Base-by-base conservation (phyloP, 371 early-diverging fungal genomes). In the Lichtheimia corymbifera region DNA sequence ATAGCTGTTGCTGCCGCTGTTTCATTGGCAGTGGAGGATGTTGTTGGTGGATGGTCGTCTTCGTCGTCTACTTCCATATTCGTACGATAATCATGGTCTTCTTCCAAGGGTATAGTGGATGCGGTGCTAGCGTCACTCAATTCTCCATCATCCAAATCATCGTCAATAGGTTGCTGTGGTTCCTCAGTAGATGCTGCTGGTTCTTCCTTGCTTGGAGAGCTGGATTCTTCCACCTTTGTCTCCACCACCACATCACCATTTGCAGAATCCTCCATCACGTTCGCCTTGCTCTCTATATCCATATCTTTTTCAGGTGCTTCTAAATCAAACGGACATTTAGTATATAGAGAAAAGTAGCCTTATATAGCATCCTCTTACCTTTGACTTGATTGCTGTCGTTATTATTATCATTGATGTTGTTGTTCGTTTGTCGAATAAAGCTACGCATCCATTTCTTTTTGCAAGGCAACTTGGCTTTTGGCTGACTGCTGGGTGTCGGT, bases 41-140 rank as follows among this genome's bases (percentile, higher is more conserved):
- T 51, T 24, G 50, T 35, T 50, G 51, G 20, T 0, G 54, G n/a
- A n/a, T 17, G 27, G 40, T 58, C 44, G 17, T 18, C 49, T 7
- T 58, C 22, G 22, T 35, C 51, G 40, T 18, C 24, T 11, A 45
- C 15, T 4, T 15, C 5, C 22, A 15, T 40, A n/a, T 17, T 42
- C 2, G 40, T 30, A 18, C 43, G 55, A 24, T 55, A 25, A 59
- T 54, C 45, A 28, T n/a, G 47, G 17, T 44, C 40, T 47, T 53
- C 54, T 41, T 70, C 67, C 41, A 65, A 62, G 17, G 74, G 74
- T 13, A 74, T 53, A 13, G 74, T 74, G 3, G 70, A 70, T 44
- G 68, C 64, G 17, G 74, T 68, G 45, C 74, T 74, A 7, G 66
- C 70, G 49, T 66, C 71, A 47, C 68, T 65, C 45, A 63, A 24